These are phyloP conservation scores for Sporothrix luriei DNA, from an alignment of 2,329 filamentous ascomycete species.

Conservation along the genomic window DNA sequence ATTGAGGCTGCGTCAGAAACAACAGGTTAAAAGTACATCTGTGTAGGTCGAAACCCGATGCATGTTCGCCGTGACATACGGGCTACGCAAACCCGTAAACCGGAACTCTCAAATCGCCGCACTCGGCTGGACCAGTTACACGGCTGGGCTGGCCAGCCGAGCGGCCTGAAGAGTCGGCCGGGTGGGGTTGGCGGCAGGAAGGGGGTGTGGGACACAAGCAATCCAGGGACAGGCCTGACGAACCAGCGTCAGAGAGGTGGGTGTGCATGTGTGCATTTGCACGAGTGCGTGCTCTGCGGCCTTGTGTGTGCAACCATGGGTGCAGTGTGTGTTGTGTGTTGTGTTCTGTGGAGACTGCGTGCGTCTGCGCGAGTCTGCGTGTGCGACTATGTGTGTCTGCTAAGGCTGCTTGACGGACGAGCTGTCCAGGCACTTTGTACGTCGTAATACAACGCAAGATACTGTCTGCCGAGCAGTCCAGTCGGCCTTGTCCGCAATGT, in stretches of 20 bases:
- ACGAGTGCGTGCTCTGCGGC: not conserved
- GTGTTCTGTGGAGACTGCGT: conserved; percentile 1
- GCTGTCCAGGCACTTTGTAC: not conserved
- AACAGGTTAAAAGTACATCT: not conserved
- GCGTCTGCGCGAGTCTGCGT: not conserved
- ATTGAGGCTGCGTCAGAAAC: not conserved
- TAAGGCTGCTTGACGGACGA: not conserved
- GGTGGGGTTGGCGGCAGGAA: conserved; percentile 9
- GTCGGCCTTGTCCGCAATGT: not conserved
- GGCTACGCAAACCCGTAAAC: no score
- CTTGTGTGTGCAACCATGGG: not conserved
- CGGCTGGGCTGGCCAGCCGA: conserved; percentile 15
- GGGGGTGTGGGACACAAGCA: not conserved
- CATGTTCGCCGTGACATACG: no score
- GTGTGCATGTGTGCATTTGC: conserved; percentile 7
- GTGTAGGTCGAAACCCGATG: not conserved
- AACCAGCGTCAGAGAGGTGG: not conserved
- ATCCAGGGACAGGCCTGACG: no score
- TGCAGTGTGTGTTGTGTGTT: conserved; percentile 9
- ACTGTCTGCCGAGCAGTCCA: not conserved
- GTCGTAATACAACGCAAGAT: not conserved
- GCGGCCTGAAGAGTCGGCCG: conserved; percentile 7
- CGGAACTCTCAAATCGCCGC: no score
- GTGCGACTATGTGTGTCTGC: not conserved
- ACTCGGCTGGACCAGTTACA: not conserved